Evolutionary conservation across 2,329 filamentous ascomycete genomes (phyloP), one percentile per base, ranked within the genome.

Genomic region (Cordyceps cateniannulata): DNA sequence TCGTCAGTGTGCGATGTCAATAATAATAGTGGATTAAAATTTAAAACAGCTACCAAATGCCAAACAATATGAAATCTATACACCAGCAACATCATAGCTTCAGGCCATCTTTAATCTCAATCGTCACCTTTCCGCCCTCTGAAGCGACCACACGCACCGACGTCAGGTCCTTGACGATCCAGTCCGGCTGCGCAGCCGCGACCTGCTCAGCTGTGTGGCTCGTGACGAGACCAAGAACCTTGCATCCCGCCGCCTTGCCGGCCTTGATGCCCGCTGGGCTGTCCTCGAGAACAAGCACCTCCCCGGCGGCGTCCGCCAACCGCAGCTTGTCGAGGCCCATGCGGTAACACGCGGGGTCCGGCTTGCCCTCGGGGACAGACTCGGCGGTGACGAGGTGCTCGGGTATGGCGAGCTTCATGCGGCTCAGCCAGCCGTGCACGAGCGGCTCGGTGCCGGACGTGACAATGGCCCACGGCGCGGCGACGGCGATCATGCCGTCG

Each of bases 161-260:
- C 61, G 81, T 79, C 76, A 96, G 79, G 75, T 97, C 91, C 73
- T 81, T 79, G 61, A 96, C 87, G 56, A 96, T 85, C 87, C 90
- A 96, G 77, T 96, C 91, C 49, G 93, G 91, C n/a, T 85, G 87
- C 5, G 91, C 91, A 51, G 82, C 84, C 63, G 81, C 76, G 54
- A 96, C 81, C 76, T 93, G 84, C 67, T 86, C 84, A 50, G 87
- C 77, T 27, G 83, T 85, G 76, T 96, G 93, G 69, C 90, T 96
- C 59, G 92, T 96, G 60, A 89, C 85, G 59, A 97, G 76, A n/a
- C 87, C 93, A 50, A 96, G 76, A 14, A 96, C 93, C 70, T 84
- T 87, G 77, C 89, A 96, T 2, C 91, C 92, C 10, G 93, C 93
- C 1, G 85, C 90, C 75, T 93, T 96, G 53, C 92, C 93, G 29